Evolutionary conservation across 1,284 basidiomycete genomes (phyloP), one percentile per base, ranked within the genome.

Genomic region (Cryptococcus deneoformans): DNA sequence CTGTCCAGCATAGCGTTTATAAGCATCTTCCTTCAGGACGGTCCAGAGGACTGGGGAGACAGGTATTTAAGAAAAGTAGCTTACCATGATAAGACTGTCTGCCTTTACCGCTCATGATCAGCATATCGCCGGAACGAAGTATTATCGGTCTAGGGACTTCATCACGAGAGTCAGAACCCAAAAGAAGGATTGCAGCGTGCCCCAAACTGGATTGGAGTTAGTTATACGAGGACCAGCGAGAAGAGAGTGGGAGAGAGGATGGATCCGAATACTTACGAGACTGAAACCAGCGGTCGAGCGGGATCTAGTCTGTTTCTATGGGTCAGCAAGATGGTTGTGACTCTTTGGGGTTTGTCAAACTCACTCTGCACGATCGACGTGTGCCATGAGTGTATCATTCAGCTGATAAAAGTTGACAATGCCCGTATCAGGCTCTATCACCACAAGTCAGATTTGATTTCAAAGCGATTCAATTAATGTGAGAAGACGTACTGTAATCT

Each of bases 351-450:
- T 20, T 42, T 37, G 36, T 11, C 12, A 1, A 8, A 61, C 68
- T 58, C 49, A 70, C 74, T 96, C 93, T 16, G 91, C 91, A 24
- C 89, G 87, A 77, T 96, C 93, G 40, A 94, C 90, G 70, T 96
- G 92, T 0, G 85, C 92, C 87, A 95, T 95, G 29, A 96, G 83
- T 0, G 90, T 90, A 66, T 96, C 91, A 81, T 88, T 71, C 3
- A 66, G 82, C 72, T 92, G 89, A 72, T 92, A 92, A 68, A 91
- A 95, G 73, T 96, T 96, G 59, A 95, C 88, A 48, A 96, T 94
- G 2, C 92, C 92, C 10, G 92, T 91, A 72, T 94, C 92, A 2
- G 91, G 90, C 70, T 89, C 92, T 88, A 51, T 4, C 43, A 8
- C 5, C 11, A 8, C 34, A 51, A 3, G 37, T 37, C 7, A 35